Evolutionary conservation across 805 yeast genomes (phyloP), one percentile per base, ranked within the genome.

Genomic region (Lipomyces orientalis): DNA sequence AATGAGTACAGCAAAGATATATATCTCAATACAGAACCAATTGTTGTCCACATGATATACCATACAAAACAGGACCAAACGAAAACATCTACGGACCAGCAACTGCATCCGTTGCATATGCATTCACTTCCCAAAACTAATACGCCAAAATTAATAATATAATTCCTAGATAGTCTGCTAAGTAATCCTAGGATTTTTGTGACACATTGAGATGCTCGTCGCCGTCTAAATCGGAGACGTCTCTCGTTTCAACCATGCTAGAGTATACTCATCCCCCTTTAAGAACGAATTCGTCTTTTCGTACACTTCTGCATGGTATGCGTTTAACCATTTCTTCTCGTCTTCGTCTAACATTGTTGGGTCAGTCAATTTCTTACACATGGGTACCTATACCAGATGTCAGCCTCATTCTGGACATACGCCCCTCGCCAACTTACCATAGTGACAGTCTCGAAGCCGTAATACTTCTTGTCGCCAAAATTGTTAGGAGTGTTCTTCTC

Each of bases 381-480:
- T 90, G 22, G 99, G 99, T 90, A 52, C 55, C 55, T 52, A 31
- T 12, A 12, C 34, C 34, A 25, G 34, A 31, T 14, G 29, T 52
- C 25, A 52, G 55, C 49, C 49, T 16, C 16, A 3, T 6, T 19
- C n/a, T 12, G 22, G 16, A 16, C 14, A 12, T 16, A n/a, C 6
- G 5, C 25, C 4, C 10, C 34, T 10, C 12, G 6, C 34, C 12
- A 52, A 10, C 55, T 10, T 31, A 79, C 82, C 73, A 88, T 78
- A 0, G 98, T 94, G 62, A 92, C 80, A 71, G 97, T 92, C 69
- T 91, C 97, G 76, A 95, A 93, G 68, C 85, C 86, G 60, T 86
- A 84, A 75, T 86, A 89, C 66, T 80, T 78, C 71, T 81, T 82
- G 60, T 86, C 90, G 63, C 86, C 88, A 77, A 83, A 85, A 71